Conservation (phyloP, 2,329 filamentous ascomycete species). For the Neonectria ditissima region DNA sequence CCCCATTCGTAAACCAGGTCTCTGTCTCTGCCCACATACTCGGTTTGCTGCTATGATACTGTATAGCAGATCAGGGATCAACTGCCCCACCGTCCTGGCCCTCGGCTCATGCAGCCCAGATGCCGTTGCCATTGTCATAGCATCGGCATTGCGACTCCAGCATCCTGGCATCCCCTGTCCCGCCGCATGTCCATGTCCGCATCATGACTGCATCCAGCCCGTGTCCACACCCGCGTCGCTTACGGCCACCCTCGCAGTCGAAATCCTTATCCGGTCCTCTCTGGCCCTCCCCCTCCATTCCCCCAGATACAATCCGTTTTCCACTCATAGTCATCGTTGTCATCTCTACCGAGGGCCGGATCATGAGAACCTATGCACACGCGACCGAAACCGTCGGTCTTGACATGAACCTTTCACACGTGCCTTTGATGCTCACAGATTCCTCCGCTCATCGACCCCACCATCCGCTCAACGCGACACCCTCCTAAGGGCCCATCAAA, state of each 20-base stretch:
- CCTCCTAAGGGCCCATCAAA: constrained; percentile 45
- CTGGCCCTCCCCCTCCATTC: not conserved
- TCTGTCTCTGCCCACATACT: not conserved
- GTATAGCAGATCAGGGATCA: not conserved
- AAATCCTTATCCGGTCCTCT: constrained; percentile 6
- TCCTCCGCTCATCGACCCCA: not conserved
- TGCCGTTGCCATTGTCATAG: constrained; percentile 8
- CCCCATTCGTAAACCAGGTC: not conserved
- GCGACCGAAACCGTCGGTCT: not conserved
- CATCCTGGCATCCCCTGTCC: not conserved
- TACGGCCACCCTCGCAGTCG: not conserved
- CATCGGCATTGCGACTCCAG: constrained; percentile 13
- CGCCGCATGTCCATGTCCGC: constrained; percentile 4
- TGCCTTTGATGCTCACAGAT: constrained; percentile 1
- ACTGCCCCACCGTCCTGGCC: constrained; percentile 13
- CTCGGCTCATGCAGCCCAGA: constrained; percentile 24
- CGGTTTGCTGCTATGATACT: not conserved
- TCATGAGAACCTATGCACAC: constrained; percentile 7
- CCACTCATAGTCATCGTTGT: not conserved
- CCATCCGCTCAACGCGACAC: constrained; percentile 12
- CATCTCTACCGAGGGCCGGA: not conserved
- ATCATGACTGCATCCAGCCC: not conserved
- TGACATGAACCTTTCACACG: constrained; percentile 3
- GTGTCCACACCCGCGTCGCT: not conserved
- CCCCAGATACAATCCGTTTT: not conserved